These are phyloP conservation scores for Daldinia vernicosa DNA, from an alignment of 495 filamentous ascomycete genomes.

Conservation along the genomic window DNA sequence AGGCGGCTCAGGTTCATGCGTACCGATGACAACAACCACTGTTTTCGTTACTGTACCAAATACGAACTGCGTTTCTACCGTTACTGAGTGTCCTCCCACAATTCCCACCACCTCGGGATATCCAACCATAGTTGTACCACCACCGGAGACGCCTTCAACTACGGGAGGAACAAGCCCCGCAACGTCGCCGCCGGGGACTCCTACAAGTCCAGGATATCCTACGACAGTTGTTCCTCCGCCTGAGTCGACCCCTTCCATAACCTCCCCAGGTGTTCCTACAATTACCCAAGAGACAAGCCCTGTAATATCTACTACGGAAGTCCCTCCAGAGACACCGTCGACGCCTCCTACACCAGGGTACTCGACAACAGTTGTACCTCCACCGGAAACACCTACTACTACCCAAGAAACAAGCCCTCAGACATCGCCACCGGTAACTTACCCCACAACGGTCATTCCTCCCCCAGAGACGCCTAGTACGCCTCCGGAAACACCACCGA, in stretches of 20 bases:
- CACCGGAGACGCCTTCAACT: not conserved
- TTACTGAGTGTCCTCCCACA: not conserved
- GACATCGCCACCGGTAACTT: not conserved
- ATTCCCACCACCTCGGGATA: conserved; percentile 10
- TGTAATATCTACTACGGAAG: not conserved
- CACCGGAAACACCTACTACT: conserved; percentile 2
- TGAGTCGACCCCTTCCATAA: not conserved
- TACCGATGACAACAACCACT: conserved; percentile 28
- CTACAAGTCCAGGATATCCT: conserved; percentile 8
- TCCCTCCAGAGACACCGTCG: not conserved
- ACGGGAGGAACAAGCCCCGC: not conserved
- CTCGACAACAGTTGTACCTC: not conserved
- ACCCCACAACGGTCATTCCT: conserved; percentile 7
- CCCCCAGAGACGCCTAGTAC: conserved; percentile 1
- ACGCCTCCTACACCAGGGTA: not conserved
- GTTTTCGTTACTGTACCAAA: conserved; percentile 19
- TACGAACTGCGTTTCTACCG: conserved; percentile 7
- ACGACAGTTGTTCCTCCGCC: not conserved
- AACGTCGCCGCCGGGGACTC: not conserved
- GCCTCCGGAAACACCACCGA: conserved; percentile 10
- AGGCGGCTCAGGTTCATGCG: not conserved
- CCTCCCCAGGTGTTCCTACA: not conserved
- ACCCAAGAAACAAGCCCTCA: not conserved
- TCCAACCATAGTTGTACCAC: conserved; percentile 1
- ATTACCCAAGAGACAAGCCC: not conserved